Evolutionary conservation across 208 protist species (phyloP).

Genomic region (Porcisia hertigi): DNA sequence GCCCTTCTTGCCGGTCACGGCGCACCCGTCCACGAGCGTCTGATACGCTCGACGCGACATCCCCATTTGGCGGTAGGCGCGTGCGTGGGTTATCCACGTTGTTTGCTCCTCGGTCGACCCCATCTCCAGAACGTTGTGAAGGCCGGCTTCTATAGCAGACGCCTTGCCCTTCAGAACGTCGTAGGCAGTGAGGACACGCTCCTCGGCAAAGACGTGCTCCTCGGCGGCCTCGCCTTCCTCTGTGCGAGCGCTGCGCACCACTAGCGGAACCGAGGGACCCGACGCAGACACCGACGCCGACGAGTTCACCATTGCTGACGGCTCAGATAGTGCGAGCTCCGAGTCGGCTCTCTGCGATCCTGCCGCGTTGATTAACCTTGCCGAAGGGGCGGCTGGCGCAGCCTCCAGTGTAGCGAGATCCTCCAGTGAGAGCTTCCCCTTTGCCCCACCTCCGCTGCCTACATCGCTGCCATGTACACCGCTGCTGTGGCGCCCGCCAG

Average conservation of each 20-base stretch:
- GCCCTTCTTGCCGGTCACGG: constrained; percentile 57
- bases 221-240: constrained; percentile 71
- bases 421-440: constrained; percentile 44
- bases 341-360: neutral
- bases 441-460: neutral
- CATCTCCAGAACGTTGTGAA: constrained; percentile 71
- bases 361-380: neutral
- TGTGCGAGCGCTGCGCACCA: constrained; percentile 66
- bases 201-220: constrained; percentile 72
- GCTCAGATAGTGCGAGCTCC: neutral
- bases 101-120: constrained; percentile 80
- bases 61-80: constrained; percentile 76
- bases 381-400: neutral
- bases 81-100: constrained; percentile 83
- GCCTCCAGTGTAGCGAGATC: constrained; percentile 43
- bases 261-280: constrained; percentile 14
- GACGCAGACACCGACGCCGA: neutral
- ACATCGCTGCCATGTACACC: neutral
- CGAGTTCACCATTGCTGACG: neutral
- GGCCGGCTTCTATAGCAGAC: constrained; percentile 36
- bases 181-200: constrained; percentile 65
- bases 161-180: constrained; percentile 58
- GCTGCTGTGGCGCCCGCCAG: neutral
- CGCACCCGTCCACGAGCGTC: constrained; percentile 72
- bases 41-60: constrained; percentile 58